Evolutionary conservation across 106 monocot species (phyloP).

Genomic region (Phalaenopsis equestris): DNA sequence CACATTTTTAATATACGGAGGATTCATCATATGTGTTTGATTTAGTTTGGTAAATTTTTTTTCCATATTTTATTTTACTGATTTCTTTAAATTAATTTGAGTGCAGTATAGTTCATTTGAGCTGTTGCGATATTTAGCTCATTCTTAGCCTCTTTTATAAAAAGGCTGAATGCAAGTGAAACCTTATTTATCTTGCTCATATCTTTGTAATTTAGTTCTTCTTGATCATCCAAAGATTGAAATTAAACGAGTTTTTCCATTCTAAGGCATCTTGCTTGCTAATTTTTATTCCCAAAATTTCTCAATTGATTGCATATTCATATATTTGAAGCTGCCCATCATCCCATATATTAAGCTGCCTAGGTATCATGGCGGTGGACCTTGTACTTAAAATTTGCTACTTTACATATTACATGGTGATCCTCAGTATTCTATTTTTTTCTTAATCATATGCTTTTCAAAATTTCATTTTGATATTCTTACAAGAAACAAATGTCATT

Average conservation of each 20-base stretch:
- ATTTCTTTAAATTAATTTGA: background rate
- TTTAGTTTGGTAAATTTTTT: background rate
- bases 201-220: background rate
- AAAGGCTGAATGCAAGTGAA: background rate
- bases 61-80: background rate
- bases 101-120: background rate
- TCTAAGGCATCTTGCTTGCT: background rate
- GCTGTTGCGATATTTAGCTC: background rate
- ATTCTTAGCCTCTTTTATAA: background rate
- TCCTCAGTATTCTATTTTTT: background rate
- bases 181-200: background rate
- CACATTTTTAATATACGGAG: background rate
- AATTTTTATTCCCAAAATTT: background rate
- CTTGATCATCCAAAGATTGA: background rate
- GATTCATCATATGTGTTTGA: background rate
- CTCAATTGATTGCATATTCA: background rate
- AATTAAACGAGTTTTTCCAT: background rate
- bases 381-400: background rate
- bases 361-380: background rate
- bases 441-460: background rate
- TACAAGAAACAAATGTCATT: conserved; percentile 13
- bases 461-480: background rate
- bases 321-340: background rate
- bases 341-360: background rate
- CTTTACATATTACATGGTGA: background rate